Percentiles rank a stretch among this genome's conserved stretches.
Conservation (phyloP, 78 protist genomes). For the Chrysochromulina parva region DNA sequence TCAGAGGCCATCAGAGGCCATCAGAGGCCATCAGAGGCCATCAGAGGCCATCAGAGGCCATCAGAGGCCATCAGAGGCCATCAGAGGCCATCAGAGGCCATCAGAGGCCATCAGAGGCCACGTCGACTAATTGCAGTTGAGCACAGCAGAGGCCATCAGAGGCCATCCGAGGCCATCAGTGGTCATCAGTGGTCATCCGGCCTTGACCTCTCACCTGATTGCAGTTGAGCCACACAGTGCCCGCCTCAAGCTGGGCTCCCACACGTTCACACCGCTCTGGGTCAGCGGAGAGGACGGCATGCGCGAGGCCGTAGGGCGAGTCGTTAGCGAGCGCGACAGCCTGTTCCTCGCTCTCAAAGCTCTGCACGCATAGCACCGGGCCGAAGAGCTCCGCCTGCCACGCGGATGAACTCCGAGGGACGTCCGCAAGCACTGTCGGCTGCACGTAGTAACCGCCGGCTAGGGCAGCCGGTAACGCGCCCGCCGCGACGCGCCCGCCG, state of each 20-base stretch:
- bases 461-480: neutral
- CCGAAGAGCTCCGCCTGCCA: constrained; percentile 14
- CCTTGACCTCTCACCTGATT: neutral
- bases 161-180: no score
- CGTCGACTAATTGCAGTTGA: no score
- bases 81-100: no score
- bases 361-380: neutral
- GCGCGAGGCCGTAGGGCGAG: constrained; percentile 7
- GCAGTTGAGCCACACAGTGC: neutral
- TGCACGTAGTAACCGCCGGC: neutral
- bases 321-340: neutral
- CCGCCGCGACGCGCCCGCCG: neutral
- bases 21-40: no score
- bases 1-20: no score
- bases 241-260: neutral
- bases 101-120: no score
- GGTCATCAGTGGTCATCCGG: no score
- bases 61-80: no score
- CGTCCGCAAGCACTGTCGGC: neutral
- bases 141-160: no score
- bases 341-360: neutral
- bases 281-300: neutral
- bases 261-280: neutral
- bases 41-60: no score
- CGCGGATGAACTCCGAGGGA: no score